A percentile compares a stretch with the other conserved stretches of the same genome.
Conservation (phyloP, 305 asterid species). For the Fraxinus baroniana region DNA sequence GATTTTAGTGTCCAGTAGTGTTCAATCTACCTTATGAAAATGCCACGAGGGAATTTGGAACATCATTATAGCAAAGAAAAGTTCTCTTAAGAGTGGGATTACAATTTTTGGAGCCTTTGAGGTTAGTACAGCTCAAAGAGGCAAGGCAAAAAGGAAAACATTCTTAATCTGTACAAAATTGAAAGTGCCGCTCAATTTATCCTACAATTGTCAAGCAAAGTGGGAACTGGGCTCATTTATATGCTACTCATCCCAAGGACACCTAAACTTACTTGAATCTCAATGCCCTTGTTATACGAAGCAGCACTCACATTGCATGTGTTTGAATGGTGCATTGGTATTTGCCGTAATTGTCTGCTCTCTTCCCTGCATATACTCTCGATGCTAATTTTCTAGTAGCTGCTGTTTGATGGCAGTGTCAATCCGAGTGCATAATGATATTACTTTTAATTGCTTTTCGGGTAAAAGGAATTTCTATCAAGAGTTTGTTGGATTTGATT, state of each 20-base stretch:
- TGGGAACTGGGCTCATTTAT: too few relatives aligned
- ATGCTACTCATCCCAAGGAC: background rate
- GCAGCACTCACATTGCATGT: background rate
- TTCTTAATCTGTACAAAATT: background rate
- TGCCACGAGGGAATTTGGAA: too few relatives aligned
- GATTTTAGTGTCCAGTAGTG: too few relatives aligned
- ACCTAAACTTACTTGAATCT: background rate
- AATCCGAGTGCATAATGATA: background rate
- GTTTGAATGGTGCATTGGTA: background rate
- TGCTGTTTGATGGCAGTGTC: background rate
- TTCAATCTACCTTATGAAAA: too few relatives aligned
- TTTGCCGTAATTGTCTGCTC: background rate
- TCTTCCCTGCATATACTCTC: background rate
- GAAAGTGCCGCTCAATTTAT: background rate
- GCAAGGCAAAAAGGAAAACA: too few relatives aligned
- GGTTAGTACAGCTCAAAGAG: background rate
- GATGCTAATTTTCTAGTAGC: background rate
- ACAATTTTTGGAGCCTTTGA: background rate
- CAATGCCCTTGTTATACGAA: background rate
- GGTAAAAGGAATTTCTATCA: background rate
- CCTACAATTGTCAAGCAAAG: too few relatives aligned
- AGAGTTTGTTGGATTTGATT: constrained; percentile 2
- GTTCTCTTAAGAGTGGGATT: too few relatives aligned
- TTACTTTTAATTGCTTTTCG: background rate
- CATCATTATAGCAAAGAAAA: too few relatives aligned